Base-by-base conservation (phyloP, 179 eudicot species). In the Actinidia arguta region DNA sequence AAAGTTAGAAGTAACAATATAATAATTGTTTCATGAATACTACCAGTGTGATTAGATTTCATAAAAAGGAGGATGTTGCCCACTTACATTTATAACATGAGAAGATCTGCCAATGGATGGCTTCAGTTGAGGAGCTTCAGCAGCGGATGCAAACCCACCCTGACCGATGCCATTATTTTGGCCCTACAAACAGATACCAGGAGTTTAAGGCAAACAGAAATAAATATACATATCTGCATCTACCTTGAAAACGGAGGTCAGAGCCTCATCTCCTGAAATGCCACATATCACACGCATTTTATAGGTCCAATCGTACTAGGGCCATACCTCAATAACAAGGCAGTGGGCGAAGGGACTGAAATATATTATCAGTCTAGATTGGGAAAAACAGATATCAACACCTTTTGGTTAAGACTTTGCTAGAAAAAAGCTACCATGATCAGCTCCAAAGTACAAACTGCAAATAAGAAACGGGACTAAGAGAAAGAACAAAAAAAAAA, bases 61-160 rank as follows among this genome's bases (percentile, higher is more conserved):
- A 36, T 5, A 51, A 10, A 17, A 9, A 78, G 10, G 50, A 76
- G 51, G 52, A 74, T 47, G 52, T 24, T 25, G 46, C 39, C 78
- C 51, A 77, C 87, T 86, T 78, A 89, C 95, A 80, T 85, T 83
- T 69, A 66, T 75, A 72, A 76, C 82, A 78, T 67, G 85, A 72
- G 85, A 81, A 80, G 89, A 80, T 83, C 83, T 83, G 68, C 88
- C 89, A 44, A 84, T 52, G 22, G 88, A 82, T 81, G 85, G 82
- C 88, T 87, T 88, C 84, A 89, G 80, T 78, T 54, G 81, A 86
- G 86, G 81, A 76, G 76, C 82, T 84, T 88, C 92, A 63, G 82
- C 85, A 75, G 73, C 78, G 62, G 94, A 84, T 48, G 88, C 73
- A 76, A 92, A 88, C 58, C 85, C 85, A 46, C 80, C 82, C 75